Base-by-base conservation (phyloP, 345 rosid genomes). In the Linum lewisii region DNA sequence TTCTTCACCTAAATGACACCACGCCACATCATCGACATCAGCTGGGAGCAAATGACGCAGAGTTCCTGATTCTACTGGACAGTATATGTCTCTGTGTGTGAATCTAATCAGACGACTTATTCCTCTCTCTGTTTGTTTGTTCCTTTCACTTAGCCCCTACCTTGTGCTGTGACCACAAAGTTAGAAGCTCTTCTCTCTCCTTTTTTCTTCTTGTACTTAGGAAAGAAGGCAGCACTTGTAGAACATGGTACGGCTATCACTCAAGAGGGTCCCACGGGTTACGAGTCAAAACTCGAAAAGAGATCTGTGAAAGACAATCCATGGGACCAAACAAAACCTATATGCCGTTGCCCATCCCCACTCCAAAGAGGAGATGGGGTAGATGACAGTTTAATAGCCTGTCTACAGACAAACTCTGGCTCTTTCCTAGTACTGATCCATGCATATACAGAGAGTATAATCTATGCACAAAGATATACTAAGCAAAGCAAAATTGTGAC, bases 201-300 rank as follows among this genome's bases (percentile, higher is more conserved):
- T 29, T 29, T 29, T 49, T 49, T 18, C n/a, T n/a, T n/a, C n/a
- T 21, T 60, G 67, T 71, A 63, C 75, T 59, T 62, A 34, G 49
- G 32, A 36, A 42, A 42, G 15, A 42, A 42, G 47, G 47, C 47
- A 42, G 44, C 52, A 22, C 51, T 10, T 24, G 51, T 34, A 24
- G 52, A 54, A 58, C 34, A 53, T 63, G 18, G 47, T 42, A 42
- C 47, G 58, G 60, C 49, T 2, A 9, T 36, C 64, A 37, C 54
- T 53, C 26, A 19, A 60, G 66, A 54, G 26, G 47, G 47, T 21
- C 71, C 73, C 66, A 47, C 62, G 4, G 20, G 7, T 1, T 9
- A 47, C 11, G 18, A 24, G 21, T 32, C 6, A 26, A 34, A 21
- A 62, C 49, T n/a, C 21, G 24, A 50, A 29, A 13, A 42, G 29